Evolutionary conservation across 116 monocot genomes (phyloP), one percentile per base, ranked within the genome.

Genomic region (Papilionanthe hybrid): DNA sequence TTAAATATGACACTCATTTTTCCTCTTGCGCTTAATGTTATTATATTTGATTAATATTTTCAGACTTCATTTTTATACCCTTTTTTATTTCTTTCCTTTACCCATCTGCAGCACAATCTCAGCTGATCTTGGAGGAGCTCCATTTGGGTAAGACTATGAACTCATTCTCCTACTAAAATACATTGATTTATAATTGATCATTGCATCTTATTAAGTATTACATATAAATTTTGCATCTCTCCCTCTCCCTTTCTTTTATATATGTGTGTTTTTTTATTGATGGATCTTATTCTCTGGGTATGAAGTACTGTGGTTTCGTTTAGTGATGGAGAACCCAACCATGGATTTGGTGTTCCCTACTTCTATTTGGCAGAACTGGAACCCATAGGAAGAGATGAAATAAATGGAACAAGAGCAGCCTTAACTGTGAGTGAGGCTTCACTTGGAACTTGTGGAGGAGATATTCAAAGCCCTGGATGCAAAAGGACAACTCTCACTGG

Each of bases 111-210:
- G 68, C 68, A 68, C 68, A 68, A 68, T 68, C 23, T 68, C 68
- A 68, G 29, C 9, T 68, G 68, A 29, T 29, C 68, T 68, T 25
- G 29, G 29, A 68, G 68, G 68, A 68, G 68, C 68, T 68, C 68
- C 68, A 68, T 68, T 28, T 68, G 68, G 68, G 68, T 68, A 68
- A 13, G 9, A 1, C 13, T 11, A 11, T 11, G 12, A 49, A 9
- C 9, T 49, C 13, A 9, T 49, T 25, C 12, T 32, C 25, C 29
- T 28, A 60, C 0, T 10, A 68, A 25, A 11, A 68, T 29, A 29
- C 7, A 68, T 13, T n/a, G n/a, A n/a, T n/a, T 68, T 28, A 10
- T 68, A 23, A 29, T 29, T 17, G 28, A 32, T 32, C 60, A 60
- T 60, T 60, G 60, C 19, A 60, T 60, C 60, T 60, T 60, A 19